These are phyloP conservation scores for Volvox carteri DNA, from an alignment of 163 green algal genomes.

Conservation along the genomic window DNA sequence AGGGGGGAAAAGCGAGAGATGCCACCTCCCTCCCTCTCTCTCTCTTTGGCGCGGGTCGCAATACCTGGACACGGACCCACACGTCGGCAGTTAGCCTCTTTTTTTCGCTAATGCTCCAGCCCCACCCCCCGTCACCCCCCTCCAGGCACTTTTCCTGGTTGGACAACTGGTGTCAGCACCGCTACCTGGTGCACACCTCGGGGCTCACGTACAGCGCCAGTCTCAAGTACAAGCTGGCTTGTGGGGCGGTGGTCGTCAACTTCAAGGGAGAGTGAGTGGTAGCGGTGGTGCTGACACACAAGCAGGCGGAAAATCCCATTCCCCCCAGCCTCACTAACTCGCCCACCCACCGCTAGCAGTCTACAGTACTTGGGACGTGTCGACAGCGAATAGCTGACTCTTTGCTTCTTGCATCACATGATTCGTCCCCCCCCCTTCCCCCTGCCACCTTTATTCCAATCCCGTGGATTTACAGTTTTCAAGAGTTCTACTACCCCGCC, in stretches of 20 bases:
- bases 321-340: too few species aligned
- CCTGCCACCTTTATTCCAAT: too few species aligned
- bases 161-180: slow-evolving; percentile 46
- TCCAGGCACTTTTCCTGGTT: slow-evolving; percentile 29
- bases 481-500: slow-evolving; percentile 52
- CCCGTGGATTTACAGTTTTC: slow-evolving; percentile 12
- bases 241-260: slow-evolving; percentile 10
- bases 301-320: too few species aligned
- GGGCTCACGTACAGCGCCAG: slow-evolving; percentile 38
- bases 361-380: too few species aligned
- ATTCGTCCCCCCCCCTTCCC: too few species aligned
- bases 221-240: slow-evolving; percentile 56
- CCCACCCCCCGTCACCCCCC: neutral
- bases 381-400: too few species aligned
- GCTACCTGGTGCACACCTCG: slow-evolving; percentile 48
- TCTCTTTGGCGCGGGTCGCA: neutral
- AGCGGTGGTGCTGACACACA: too few species aligned
- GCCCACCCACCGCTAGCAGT: too few species aligned
- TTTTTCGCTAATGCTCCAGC: neutral
- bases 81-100: too few species aligned
- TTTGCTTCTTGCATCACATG: too few species aligned
- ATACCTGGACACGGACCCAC: neutral
- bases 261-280: slow-evolving; percentile 25
- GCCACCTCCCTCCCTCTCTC: neutral
- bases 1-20: too few species aligned